Conservation (phyloP, 2,329 filamentous ascomycete genomes). For the Cephalotrichum gorgonifer region DNA sequence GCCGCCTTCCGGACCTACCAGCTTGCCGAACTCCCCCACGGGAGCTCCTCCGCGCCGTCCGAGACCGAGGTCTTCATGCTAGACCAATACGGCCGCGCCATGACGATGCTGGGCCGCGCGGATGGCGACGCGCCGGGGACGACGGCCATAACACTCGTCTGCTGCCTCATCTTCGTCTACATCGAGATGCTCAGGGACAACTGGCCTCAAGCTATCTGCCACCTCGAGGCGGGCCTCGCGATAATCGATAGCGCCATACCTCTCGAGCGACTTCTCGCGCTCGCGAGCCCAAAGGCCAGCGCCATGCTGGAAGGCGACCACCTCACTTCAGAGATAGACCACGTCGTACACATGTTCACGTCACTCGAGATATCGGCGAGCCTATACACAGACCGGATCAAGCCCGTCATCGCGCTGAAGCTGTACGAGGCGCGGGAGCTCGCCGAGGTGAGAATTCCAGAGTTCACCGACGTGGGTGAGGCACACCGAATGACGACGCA, state of each 20-base stretch:
- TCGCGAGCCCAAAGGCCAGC: constrained; percentile 1
- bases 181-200: constrained; percentile 18
- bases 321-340: constrained; percentile 8
- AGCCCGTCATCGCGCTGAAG: constrained; percentile 7
- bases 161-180: constrained; percentile 20
- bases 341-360: constrained; percentile 12
- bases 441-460: neutral
- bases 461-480: neutral
- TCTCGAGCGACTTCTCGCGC: constrained; percentile 8
- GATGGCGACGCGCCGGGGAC: constrained; percentile 2
- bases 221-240: constrained; percentile 18
- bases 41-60: constrained; percentile 6
- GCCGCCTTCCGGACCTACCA: constrained; percentile 18
- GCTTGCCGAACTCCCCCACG: constrained; percentile 4
- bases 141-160: constrained; percentile 17
- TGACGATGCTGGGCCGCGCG: constrained; percentile 18
- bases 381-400: constrained; percentile 11
- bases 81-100: constrained; percentile 25
- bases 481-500: neutral
- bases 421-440: neutral
- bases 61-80: constrained; percentile 22
- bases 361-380: constrained; percentile 13
- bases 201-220: constrained; percentile 14
- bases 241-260: constrained; percentile 17
- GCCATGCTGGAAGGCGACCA: neutral